Conservation (phyloP, 2,329 filamentous ascomycete species). For the Microsporum canis region DNA sequence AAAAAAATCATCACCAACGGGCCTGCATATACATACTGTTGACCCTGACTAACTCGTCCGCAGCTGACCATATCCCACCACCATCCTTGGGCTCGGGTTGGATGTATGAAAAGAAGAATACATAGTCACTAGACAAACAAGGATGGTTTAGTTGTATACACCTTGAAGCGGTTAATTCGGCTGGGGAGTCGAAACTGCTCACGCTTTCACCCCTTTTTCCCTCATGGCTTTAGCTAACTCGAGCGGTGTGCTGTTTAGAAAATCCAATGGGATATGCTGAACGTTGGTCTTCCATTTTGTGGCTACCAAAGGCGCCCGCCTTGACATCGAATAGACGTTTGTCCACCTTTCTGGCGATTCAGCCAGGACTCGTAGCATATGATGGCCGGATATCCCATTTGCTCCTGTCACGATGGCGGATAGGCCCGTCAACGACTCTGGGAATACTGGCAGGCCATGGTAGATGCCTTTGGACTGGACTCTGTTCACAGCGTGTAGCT, state of each 20-base stretch:
- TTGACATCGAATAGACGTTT: slow-evolving; percentile 42
- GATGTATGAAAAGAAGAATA: slow-evolving; percentile 47
- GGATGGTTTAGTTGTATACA: background rate
- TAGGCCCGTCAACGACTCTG: slow-evolving; percentile 33
- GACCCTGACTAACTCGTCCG: slow-evolving; percentile 39
- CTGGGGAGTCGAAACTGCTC: background rate
- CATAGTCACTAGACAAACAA: slow-evolving; percentile 29
- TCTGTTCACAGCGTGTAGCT: background rate
- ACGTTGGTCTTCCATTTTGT: slow-evolving; percentile 29
- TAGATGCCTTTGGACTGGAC: slow-evolving; percentile 34
- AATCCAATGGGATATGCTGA: slow-evolving; percentile 33
- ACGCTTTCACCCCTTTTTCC: slow-evolving; percentile 20
- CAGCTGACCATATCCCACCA: slow-evolving; percentile 38
- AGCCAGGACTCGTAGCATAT: slow-evolving; percentile 41
- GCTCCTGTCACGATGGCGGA: slow-evolving; percentile 44
- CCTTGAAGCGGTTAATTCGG: background rate
- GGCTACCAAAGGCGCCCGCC: slow-evolving; percentile 36
- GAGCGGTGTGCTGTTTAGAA: slow-evolving; percentile 20
- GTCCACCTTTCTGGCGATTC: slow-evolving; percentile 40
- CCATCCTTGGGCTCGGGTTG: slow-evolving; percentile 39
- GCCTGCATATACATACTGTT: slow-evolving; percentile 25
- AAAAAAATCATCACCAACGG: background rate
- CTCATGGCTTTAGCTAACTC: slow-evolving; percentile 21
- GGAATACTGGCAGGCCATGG: slow-evolving; percentile 39
- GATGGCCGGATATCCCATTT: slow-evolving; percentile 44